A percentile compares a stretch with the other conserved stretches of the same genome.
These are phyloP conservation scores for Porphyrellus cyaneotinctus DNA, from an alignment of 768 basidiomycete genomes.

Conservation along the genomic window DNA sequence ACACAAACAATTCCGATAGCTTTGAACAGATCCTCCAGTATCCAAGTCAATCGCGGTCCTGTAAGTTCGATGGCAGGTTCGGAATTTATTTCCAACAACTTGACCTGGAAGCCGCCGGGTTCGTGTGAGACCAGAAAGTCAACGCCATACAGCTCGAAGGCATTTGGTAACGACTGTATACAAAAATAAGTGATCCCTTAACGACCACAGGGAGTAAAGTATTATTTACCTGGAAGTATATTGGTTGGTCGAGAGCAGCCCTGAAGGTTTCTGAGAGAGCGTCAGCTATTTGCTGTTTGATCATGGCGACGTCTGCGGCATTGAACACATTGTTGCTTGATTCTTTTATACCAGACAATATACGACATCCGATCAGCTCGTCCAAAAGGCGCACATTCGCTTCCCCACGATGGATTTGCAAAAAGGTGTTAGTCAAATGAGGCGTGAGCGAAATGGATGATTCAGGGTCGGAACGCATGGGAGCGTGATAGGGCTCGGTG, in stretches of 20 bases:
- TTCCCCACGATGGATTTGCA: constrained; percentile 68
- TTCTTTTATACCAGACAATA: constrained; percentile 36
- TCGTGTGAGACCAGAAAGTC: constrained; percentile 76
- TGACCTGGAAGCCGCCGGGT: constrained; percentile 47
- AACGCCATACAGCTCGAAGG: constrained; percentile 93
- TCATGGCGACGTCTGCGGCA: constrained; percentile 40
- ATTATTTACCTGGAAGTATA: constrained; percentile 79
- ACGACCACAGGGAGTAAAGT: not conserved
- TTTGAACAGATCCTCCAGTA: constrained; percentile 76
- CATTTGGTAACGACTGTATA: constrained; percentile 75
- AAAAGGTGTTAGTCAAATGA: constrained; percentile 90
- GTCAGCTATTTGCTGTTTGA: constrained; percentile 59
- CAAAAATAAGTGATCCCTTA: not conserved
- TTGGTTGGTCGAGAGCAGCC: constrained; percentile 76
- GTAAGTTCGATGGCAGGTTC: constrained; percentile 96
- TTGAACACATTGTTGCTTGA: constrained; percentile 22
- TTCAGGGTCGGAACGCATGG: constrained; percentile 32
- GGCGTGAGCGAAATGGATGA: constrained; percentile 43
- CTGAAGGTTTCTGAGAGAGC: constrained; percentile 78
- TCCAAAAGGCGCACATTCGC: constrained; percentile 72
- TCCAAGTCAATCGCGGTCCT: constrained; percentile 74
- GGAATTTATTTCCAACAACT: constrained; percentile 87
- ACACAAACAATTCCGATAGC: constrained; percentile 67
- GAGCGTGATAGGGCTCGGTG: constrained; percentile 58
- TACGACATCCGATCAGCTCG: constrained; percentile 66